Evolutionary conservation across 805 yeast species (phyloP), one percentile per base, ranked within the genome.

Genomic region (Yamadazyma philogaea): DNA sequence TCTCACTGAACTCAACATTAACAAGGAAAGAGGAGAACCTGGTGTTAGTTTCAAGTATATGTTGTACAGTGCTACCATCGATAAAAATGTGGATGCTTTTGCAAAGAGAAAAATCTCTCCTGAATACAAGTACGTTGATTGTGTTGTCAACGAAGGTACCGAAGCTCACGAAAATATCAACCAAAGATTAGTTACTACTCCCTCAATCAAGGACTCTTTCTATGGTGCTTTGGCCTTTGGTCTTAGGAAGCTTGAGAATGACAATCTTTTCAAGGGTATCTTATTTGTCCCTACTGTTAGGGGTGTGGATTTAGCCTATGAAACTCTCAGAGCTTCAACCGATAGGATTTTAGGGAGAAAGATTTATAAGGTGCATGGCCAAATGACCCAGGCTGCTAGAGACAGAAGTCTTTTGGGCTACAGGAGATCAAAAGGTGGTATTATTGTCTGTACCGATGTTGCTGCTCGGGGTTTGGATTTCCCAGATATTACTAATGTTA

Each of bases 401-500:
- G 84, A 82, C 48, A 66, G 70, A 47, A 63, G 79, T 19, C 79
- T 85, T 28, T 70, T 69, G 39, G 56, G 57, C 27, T 86, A 82
- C 70, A 76, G 81, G 50, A 52, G 47, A 44, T 37, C 45, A 19
- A 55, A 42, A 52, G 70, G 62, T 21, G 85, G 87, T 43, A 58
- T 90, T 34, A 72, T 91, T 44, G 78, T 91, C 42, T 82, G 91
- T 43, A 86, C 96, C 6, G 96, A 89, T 64, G 97, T 91, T 45
- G 95, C 90, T 47, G 96, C 97, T 11, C 81, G 98, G 67, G 98
- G 98, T 52, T 82, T 91, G 84, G 97, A 91, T 69, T 87, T 91
- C 75, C 93, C 90, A 43, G 79, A 79, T 53, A 95, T 91, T 21
- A 66, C 88, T 19, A 87, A 87, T 58, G 97, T 91, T 40, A 68